Conservation (phyloP, 108 stramenopile species). For the Pseudonitzschia pungens region DNA sequence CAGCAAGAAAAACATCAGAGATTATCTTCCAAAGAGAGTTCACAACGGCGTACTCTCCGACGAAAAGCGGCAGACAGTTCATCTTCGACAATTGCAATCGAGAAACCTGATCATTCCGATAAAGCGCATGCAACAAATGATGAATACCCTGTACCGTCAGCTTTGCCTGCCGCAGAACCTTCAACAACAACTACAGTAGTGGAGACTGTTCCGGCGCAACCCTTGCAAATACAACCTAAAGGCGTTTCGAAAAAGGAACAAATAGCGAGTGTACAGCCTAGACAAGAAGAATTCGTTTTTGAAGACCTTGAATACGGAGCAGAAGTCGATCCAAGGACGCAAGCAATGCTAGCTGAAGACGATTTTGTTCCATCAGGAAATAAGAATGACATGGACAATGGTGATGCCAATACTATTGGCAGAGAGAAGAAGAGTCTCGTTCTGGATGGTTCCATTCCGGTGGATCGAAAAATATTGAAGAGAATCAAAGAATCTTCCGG, state of each 20-base stretch:
- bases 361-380: neutral
- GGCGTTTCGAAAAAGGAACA: neutral
- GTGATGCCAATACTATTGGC: neutral
- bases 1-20: neutral
- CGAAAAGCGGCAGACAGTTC: neutral
- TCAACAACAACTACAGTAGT: neutral
- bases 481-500: constrained; percentile 9
- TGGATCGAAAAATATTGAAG: neutral
- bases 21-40: neutral
- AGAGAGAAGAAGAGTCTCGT: neutral
- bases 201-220: neutral
- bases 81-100: neutral
- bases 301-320: constrained; percentile 8
- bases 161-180: neutral
- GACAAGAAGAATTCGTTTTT: neutral
- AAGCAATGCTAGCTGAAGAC: constrained; percentile 11
- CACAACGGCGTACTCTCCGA: neutral
- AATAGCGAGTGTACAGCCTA: neutral
- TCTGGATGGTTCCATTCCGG: neutral
- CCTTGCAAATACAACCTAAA: neutral
- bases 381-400: neutral
- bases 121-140: neutral
- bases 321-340: constrained; percentile 10
- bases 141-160: neutral
- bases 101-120: neutral